phyloP scores from a whole-genome alignment of 192 early-diverging fungal species.

The Entomortierella chlamydospora region DNA sequence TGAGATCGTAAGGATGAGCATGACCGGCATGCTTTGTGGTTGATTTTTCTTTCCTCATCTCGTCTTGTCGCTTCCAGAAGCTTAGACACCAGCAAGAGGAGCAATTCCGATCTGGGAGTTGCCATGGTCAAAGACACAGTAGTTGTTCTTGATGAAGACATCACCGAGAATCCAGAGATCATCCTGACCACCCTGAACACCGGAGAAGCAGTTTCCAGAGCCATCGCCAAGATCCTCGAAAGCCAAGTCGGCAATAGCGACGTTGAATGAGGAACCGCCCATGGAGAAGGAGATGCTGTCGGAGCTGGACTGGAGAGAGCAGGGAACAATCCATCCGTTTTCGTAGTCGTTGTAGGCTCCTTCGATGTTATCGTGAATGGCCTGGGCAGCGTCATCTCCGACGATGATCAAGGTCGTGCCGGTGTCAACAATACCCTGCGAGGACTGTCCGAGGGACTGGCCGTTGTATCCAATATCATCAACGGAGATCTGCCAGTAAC shows the following conservation, averaged over 20 bases:
- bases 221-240: constrained; percentile 34
- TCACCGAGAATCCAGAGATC: constrained; percentile 65
- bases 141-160: constrained; percentile 61
- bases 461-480: constrained; percentile 57
- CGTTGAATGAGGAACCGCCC: constrained; percentile 45
- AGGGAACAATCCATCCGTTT: constrained; percentile 35
- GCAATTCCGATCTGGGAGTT: constrained; percentile 50
- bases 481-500: constrained; percentile 68
- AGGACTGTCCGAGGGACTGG: constrained; percentile 35
- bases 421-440: constrained; percentile 67
- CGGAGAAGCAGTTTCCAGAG: constrained; percentile 25
- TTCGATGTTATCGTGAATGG: constrained; percentile 52
- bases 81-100: not conserved
- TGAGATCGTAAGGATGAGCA: too few relatives aligned
- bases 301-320: constrained; percentile 24
- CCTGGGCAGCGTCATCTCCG: constrained; percentile 59
- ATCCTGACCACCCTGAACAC: constrained; percentile 30
- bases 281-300: constrained; percentile 44
- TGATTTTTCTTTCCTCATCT: not conserved
- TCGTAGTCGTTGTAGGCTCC: constrained; percentile 19
- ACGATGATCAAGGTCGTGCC: constrained; percentile 73
- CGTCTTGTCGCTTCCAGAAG: too few relatives aligned
- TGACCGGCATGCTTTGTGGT: too few relatives aligned
- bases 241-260: constrained; percentile 46
- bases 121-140: constrained; percentile 69